phyloP scores from a whole-genome alignment of 2,329 filamentous ascomycete genomes.

The Verticillium zaregamsianum region DNA sequence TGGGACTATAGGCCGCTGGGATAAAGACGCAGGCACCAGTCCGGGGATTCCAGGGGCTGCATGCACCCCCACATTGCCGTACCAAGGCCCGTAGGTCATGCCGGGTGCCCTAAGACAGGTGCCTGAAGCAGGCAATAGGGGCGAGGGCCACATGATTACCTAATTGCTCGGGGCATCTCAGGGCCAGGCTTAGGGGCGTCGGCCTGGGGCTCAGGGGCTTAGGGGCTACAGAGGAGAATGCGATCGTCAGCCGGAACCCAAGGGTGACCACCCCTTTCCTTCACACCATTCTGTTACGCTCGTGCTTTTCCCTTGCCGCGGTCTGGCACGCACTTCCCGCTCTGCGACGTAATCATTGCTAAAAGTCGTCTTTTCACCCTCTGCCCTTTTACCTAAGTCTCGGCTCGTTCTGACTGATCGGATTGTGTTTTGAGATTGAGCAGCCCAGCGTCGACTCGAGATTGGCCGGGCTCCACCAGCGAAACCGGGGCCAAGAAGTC shows the following conservation, averaged over 20 bases:
- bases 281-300: background rate
- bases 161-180: background rate
- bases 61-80: too few species aligned
- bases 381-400: background rate
- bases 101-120: background rate
- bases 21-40: background rate
- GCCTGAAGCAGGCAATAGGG: background rate
- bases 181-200: background rate
- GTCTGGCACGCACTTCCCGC: background rate
- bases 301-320: too few species aligned
- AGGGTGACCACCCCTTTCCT: background rate
- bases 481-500: constrained; percentile 2
- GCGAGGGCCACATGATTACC: background rate
- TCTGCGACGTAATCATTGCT: background rate
- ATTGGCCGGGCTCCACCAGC: constrained; percentile 2
- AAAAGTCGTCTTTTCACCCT: background rate
- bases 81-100: too few species aligned
- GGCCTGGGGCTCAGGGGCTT: background rate
- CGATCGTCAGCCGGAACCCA: background rate
- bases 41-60: too few species aligned
- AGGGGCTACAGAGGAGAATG: background rate
- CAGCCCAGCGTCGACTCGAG: background rate
- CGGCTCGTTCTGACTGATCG: background rate
- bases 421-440: background rate
- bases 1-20: background rate